These are phyloP conservation scores for Fusarium chaquense DNA, from an alignment of 2,329 filamentous ascomycete genomes.

Conservation along the genomic window DNA sequence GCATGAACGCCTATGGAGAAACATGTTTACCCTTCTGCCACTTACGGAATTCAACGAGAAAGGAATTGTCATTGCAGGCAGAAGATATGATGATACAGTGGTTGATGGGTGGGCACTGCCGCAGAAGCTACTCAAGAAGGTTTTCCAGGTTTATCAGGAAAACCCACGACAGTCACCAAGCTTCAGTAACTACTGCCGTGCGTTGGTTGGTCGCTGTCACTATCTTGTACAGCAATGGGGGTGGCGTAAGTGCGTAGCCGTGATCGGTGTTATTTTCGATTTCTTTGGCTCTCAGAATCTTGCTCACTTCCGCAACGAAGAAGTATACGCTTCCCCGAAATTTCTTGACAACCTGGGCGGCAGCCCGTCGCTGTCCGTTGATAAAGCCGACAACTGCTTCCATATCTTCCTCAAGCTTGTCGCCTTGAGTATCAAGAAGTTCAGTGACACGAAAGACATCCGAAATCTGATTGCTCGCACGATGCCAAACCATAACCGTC, in stretches of 20 bases:
- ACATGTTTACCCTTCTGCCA: slow-evolving; percentile 71
- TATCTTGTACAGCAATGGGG: slow-evolving; percentile 74
- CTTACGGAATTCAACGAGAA: slow-evolving; percentile 69
- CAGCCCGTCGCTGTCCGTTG: slow-evolving; percentile 61
- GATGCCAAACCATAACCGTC: slow-evolving; percentile 74
- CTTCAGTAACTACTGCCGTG: slow-evolving; percentile 75
- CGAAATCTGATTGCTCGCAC: slow-evolving; percentile 71
- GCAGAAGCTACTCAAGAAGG: slow-evolving; percentile 66
- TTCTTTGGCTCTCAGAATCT: slow-evolving; percentile 74
- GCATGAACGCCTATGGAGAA: slow-evolving; percentile 69
- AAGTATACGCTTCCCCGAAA: slow-evolving; percentile 69
- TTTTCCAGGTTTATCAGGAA: slow-evolving; percentile 70
- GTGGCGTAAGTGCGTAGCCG: slow-evolving; percentile 68
- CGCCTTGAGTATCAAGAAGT: slow-evolving; percentile 66
- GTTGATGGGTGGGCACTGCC: slow-evolving; percentile 71
- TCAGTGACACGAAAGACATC: slow-evolving; percentile 67
- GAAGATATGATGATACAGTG: slow-evolving; percentile 45
- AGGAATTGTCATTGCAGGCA: slow-evolving; percentile 60
- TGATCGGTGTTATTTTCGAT: slow-evolving; percentile 73
- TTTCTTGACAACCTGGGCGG: slow-evolving; percentile 69
- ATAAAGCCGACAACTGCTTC: slow-evolving; percentile 71
- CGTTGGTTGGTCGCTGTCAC: slow-evolving; percentile 70
- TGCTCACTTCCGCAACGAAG: slow-evolving; percentile 73
- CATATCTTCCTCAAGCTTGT: slow-evolving; percentile 76
- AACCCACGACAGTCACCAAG: slow-evolving; percentile 67